These are phyloP conservation scores for Monilinia fructicola DNA, from an alignment of 2,329 filamentous ascomycete species.

Conservation along the genomic window DNA sequence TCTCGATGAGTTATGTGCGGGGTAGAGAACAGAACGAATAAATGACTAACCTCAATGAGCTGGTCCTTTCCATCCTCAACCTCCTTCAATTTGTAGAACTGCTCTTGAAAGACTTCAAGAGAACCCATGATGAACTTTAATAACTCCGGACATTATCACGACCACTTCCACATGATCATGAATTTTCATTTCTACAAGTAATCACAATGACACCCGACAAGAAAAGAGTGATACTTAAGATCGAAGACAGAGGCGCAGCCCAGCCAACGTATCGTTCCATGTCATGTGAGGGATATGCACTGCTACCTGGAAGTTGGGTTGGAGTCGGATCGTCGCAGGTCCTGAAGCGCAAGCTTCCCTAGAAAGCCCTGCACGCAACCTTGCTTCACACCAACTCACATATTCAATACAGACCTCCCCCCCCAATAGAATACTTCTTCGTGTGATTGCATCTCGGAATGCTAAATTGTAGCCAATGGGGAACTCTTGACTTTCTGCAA, in stretches of 20 bases:
- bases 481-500: too few relatives aligned
- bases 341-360: neutral
- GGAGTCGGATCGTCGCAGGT: too few relatives aligned
- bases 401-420: neutral
- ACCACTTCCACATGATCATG: neutral
- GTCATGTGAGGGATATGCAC: slow-evolving; percentile 12
- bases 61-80: slow-evolving; percentile 21
- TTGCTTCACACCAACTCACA: neutral
- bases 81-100: slow-evolving; percentile 23
- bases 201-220: too few relatives aligned
- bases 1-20: neutral
- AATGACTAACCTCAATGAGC: slow-evolving; percentile 22
- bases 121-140: slow-evolving; percentile 21
- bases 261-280: neutral
- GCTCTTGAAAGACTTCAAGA: slow-evolving; percentile 25
- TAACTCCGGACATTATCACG: slow-evolving; percentile 1
- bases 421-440: neutral
- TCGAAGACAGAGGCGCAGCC: neutral
- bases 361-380: slow-evolving; percentile 6
- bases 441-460: neutral
- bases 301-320: slow-evolving; percentile 4
- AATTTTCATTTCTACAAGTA: too few relatives aligned
- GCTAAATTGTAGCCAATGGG: too few relatives aligned
- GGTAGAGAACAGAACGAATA: neutral
- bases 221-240: too few relatives aligned